phyloP scores from a whole-genome alignment of 2,329 filamentous ascomycete genomes.

The Incumbomyces delicatus region DNA sequence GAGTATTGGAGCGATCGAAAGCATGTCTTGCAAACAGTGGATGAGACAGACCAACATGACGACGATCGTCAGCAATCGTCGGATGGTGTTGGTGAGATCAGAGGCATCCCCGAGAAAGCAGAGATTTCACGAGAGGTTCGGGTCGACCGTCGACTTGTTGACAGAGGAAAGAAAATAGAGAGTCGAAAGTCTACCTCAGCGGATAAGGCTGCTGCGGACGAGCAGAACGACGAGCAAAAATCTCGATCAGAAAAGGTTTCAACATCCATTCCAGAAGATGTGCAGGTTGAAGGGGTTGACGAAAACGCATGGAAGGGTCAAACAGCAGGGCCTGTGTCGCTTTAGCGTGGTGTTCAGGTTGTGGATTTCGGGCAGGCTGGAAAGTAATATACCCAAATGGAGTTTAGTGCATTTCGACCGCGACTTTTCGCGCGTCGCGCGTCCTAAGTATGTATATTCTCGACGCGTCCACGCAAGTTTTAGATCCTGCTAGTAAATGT shows the following conservation, averaged over 20 bases:
- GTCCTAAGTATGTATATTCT: too few species aligned
- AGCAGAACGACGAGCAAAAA: constrained; percentile 8
- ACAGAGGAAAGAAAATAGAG: constrained; percentile 5
- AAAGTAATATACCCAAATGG: constrained; percentile 15
- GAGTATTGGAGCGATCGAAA: constrained; percentile 76
- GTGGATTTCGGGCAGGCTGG: constrained; percentile 10
- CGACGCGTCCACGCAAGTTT: not conserved
- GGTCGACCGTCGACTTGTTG: constrained; percentile 1
- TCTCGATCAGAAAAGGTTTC: not conserved
- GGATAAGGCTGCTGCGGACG: not conserved
- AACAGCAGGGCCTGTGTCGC: not conserved
- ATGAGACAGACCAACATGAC: constrained; percentile 14
- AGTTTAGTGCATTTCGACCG: not conserved
- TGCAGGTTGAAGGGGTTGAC: not conserved
- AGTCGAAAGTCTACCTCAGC: not conserved
- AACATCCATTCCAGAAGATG: not conserved
- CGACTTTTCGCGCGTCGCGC: too few species aligned
- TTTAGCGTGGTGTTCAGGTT: constrained; percentile 6
- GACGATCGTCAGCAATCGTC: constrained; percentile 12
- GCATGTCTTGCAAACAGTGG: constrained; percentile 18
- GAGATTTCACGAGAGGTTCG: constrained; percentile 23
- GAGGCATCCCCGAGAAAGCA: constrained; percentile 50
- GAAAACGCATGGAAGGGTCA: not conserved
- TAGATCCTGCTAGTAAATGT: not conserved
- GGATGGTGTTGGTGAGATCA: constrained; percentile 37